Conservation (phyloP, 805 yeast species). For the Kregervanrija delftensis region DNA sequence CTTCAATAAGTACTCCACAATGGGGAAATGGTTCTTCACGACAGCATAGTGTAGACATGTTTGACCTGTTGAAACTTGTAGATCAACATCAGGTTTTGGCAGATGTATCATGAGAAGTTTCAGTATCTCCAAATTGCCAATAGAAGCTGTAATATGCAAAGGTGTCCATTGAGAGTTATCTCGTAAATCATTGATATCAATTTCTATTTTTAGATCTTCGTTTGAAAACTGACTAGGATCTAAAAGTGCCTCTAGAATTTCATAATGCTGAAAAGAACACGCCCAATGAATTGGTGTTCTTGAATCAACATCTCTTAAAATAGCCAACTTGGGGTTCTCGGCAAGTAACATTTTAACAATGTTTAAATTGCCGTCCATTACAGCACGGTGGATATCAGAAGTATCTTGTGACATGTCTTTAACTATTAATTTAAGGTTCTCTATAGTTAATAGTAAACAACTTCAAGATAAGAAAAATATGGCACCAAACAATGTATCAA, state of each 20-base stretch:
- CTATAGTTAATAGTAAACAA: no score
- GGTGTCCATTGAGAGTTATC: slow-evolving; percentile 90
- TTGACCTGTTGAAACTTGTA: slow-evolving; percentile 56
- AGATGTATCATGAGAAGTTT: slow-evolving; percentile 40
- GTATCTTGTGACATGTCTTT: slow-evolving; percentile 10
- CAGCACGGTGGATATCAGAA: slow-evolving; percentile 51
- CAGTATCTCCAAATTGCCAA: slow-evolving; percentile 55
- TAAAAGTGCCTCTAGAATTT: slow-evolving; percentile 41
- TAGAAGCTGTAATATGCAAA: slow-evolving; percentile 72
- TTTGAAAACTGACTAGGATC: slow-evolving; percentile 4
- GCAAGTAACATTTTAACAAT: slow-evolving; percentile 45
- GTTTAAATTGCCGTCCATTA: slow-evolving; percentile 49
- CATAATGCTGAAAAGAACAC: slow-evolving; percentile 50
- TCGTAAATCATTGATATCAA: slow-evolving; percentile 58
- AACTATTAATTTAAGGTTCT: background rate
- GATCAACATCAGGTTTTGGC: slow-evolving; percentile 55
- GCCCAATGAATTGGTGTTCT: slow-evolving; percentile 91
- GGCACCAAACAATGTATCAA: no score
- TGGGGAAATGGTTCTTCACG: slow-evolving; percentile 52
- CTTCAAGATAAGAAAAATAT: no score
- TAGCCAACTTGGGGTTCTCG: slow-evolving; percentile 41
- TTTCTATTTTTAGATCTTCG: slow-evolving; percentile 8
- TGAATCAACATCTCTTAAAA: slow-evolving; percentile 58
- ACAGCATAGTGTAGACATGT: slow-evolving; percentile 75
- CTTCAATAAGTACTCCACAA: slow-evolving; percentile 46